Evolutionary conservation across 352 stramenopile species (phyloP).

Genomic region (Phytophthora citrophthora): DNA sequence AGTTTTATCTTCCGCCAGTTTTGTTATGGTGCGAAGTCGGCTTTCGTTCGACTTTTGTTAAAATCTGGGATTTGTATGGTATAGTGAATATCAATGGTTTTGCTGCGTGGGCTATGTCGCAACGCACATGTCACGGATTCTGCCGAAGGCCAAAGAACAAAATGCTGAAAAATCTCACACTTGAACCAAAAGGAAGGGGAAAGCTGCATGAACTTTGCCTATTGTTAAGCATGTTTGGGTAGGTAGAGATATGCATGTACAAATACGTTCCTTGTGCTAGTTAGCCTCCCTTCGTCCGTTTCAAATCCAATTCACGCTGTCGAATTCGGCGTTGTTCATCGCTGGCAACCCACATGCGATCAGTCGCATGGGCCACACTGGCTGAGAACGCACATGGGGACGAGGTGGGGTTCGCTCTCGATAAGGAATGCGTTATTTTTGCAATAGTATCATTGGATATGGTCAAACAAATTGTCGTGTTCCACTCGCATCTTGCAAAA

Average conservation of each 20-base stretch:
- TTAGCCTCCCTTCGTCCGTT: background rate
- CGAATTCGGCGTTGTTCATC: background rate
- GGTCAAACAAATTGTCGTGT: too few relatives aligned
- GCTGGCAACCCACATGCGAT: background rate
- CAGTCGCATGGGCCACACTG: too few relatives aligned
- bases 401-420: too few relatives aligned
- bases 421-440: too few relatives aligned
- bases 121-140: background rate
- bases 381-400: too few relatives aligned
- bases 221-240: too few relatives aligned
- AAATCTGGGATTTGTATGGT: background rate
- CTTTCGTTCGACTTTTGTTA: constrained; percentile 8
- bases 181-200: too few relatives aligned
- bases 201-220: too few relatives aligned
- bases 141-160: background rate
- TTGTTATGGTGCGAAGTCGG: constrained; percentile 2
- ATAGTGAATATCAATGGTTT: too few relatives aligned
- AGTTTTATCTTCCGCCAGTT: background rate
- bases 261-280: background rate
- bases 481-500: too few relatives aligned
- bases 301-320: background rate
- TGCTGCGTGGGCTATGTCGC: background rate
- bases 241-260: too few relatives aligned
- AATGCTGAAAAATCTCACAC: background rate
- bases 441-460: too few relatives aligned